Evolutionary conservation across 2,329 filamentous ascomycete species (phyloP).

Genomic region (Paraphoma sp.): DNA sequence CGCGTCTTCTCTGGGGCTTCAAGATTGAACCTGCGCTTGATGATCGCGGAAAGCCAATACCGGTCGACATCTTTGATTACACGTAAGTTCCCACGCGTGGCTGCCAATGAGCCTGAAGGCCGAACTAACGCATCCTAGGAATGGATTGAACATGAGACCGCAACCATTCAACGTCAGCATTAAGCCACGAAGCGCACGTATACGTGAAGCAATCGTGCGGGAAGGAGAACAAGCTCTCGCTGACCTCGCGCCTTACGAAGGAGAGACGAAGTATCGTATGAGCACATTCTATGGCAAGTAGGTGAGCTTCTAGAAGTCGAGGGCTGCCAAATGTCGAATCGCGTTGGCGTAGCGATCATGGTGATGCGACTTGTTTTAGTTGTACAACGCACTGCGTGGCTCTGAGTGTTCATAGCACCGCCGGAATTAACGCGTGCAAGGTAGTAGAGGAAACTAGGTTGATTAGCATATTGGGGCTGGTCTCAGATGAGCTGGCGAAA

Average conservation of each 20-base stretch:
- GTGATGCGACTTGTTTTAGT: too few species aligned
- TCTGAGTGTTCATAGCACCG: too few species aligned
- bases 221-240: slow-evolving; percentile 61
- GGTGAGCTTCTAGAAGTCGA: not conserved
- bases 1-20: slow-evolving; percentile 65
- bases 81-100: slow-evolving; percentile 49
- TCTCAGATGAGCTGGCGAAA: too few species aligned
- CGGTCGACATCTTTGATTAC: slow-evolving; percentile 64
- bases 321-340: too few species aligned
- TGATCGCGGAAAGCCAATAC: slow-evolving; percentile 53
- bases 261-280: slow-evolving; percentile 65
- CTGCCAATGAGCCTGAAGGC: slow-evolving; percentile 5
- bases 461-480: too few species aligned
- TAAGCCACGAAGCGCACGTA: slow-evolving; percentile 56
- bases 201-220: slow-evolving; percentile 58
- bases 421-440: too few species aligned
- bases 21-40: slow-evolving; percentile 54
- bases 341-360: too few species aligned
- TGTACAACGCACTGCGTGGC: too few species aligned
- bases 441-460: too few species aligned
- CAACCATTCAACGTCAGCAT: slow-evolving; percentile 63
- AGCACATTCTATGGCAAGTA: slow-evolving; percentile 37
- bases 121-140: slow-evolving; percentile 39
- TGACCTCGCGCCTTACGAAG: slow-evolving; percentile 60
- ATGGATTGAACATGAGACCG: slow-evolving; percentile 66